phyloP scores from a whole-genome alignment of 805 yeast species.

The Debaryomyces prosopidis region DNA sequence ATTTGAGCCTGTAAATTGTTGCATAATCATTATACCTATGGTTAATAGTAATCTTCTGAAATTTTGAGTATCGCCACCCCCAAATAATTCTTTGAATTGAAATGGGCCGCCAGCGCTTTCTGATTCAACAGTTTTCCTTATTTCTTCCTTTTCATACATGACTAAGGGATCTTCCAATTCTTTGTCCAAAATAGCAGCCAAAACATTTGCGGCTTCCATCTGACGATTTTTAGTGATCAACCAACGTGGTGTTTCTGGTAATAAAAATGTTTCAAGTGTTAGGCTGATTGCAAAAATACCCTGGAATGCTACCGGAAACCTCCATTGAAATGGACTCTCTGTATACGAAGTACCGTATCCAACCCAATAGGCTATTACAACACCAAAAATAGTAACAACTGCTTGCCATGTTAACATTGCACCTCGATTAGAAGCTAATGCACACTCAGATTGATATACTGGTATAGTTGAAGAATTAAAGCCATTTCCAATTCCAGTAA shows the following conservation, averaged over 20 bases:
- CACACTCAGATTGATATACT: conserved; percentile 48
- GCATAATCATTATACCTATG: conserved; percentile 16
- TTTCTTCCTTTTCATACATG: conserved; percentile 28
- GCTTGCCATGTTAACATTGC: conserved; percentile 2
- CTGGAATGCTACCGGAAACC: conserved; percentile 36
- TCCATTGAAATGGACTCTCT: conserved; percentile 28
- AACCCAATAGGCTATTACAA: conserved; percentile 36
- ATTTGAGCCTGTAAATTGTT: conserved; percentile 25
- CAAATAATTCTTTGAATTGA: conserved; percentile 21
- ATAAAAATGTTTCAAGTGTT: conserved; percentile 10
- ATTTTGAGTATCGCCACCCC: conserved; percentile 33
- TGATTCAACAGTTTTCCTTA: conserved; percentile 4
- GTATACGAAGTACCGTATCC: conserved; percentile 36
- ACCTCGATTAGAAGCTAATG: conserved; percentile 13
- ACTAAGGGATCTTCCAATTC: conserved; percentile 20
- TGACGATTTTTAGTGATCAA: conserved; percentile 48
- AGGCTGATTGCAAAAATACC: conserved; percentile 19
- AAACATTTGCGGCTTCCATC: conserved; percentile 47
- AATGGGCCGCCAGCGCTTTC: conserved; percentile 9
- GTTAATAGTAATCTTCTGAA: conserved; percentile 28
- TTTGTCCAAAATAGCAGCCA: conserved; percentile 39
- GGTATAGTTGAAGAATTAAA: conserved; percentile 46
- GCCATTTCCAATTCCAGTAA: conserved; percentile 47
- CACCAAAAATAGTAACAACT: conserved; percentile 16
- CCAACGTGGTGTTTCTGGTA: conserved; percentile 54